Evolutionary conservation across 495 filamentous ascomycete species (phyloP).

Genomic region (Hypoxylon fragiforme): DNA sequence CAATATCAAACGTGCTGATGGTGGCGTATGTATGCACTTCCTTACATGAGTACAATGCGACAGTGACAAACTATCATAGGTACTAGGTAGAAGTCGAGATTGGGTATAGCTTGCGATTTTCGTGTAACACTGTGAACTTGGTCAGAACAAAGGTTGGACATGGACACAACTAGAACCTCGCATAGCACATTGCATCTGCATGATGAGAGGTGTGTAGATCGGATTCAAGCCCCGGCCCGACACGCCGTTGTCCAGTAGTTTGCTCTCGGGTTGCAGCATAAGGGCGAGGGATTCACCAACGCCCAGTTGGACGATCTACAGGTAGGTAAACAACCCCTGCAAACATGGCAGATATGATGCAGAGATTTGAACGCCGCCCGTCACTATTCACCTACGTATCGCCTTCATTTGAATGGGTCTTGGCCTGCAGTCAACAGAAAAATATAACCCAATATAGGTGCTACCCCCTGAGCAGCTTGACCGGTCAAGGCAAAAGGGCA

Average conservation of each 20-base stretch:
- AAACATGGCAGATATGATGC: slow-evolving; percentile 18
- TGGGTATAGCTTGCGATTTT: slow-evolving; percentile 4
- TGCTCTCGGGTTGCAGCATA: slow-evolving; percentile 20
- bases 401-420: slow-evolving; percentile 15
- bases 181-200: slow-evolving; percentile 31
- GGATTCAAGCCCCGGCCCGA: slow-evolving; percentile 27
- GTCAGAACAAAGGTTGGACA: slow-evolving; percentile 12
- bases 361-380: slow-evolving; percentile 11
- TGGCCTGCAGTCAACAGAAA: slow-evolving; percentile 21
- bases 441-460: slow-evolving; percentile 13
- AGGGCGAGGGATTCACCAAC: slow-evolving; percentile 14
- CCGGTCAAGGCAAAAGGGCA: slow-evolving; percentile 15
- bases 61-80: not conserved
- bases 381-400: slow-evolving; percentile 15
- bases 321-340: slow-evolving; percentile 16
- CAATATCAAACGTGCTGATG: slow-evolving; percentile 2
- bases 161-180: slow-evolving; percentile 11
- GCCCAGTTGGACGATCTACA: slow-evolving; percentile 23
- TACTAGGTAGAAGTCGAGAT: not conserved
- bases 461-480: not conserved
- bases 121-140: slow-evolving; percentile 14
- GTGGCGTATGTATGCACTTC: slow-evolving; percentile 1
- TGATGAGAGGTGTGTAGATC: slow-evolving; percentile 26
- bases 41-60: slow-evolving; percentile 2
- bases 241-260: slow-evolving; percentile 14